These are phyloP conservation scores for Xylariaceae sp. DNA, from an alignment of 2,329 filamentous ascomycete species.

Conservation along the genomic window DNA sequence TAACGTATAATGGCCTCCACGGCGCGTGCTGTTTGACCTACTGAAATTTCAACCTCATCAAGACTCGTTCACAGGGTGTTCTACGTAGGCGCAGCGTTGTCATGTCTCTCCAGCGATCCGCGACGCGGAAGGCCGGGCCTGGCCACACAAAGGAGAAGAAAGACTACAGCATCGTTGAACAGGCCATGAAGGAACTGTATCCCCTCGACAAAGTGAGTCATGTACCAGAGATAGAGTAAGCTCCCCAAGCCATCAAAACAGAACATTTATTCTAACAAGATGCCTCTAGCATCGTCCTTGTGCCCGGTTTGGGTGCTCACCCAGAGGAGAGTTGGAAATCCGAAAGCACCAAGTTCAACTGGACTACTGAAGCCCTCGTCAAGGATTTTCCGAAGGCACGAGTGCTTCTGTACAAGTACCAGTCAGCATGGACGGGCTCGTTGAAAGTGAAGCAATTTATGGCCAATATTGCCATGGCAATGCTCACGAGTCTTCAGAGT, in stretches of 20 bases:
- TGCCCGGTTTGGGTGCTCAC: constrained; percentile 50
- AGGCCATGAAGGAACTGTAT: constrained; percentile 49
- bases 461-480: constrained; percentile 46
- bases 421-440: constrained; percentile 49
- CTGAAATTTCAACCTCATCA: background rate
- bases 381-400: constrained; percentile 50
- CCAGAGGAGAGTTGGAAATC: constrained; percentile 51
- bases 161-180: constrained; percentile 46
- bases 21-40: background rate
- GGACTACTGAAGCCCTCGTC: constrained; percentile 48
- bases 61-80: background rate
- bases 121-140: constrained; percentile 35
- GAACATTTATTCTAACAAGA: constrained; percentile 17
- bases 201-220: constrained; percentile 40
- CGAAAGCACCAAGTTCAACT: constrained; percentile 48
- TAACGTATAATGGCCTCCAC: constrained; percentile 19
- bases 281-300: constrained; percentile 47
- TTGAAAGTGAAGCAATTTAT: constrained; percentile 52
- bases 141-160: constrained; percentile 40
- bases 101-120: constrained; percentile 40
- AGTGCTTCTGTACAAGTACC: constrained; percentile 50
- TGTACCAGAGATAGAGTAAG: constrained; percentile 47
- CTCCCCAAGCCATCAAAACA: background rate
- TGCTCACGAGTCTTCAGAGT: constrained; percentile 45
- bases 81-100: constrained; percentile 10